phyloP scores from a whole-genome alignment of 176 grass and related monocot species.

The Melocanna baccifera region DNA sequence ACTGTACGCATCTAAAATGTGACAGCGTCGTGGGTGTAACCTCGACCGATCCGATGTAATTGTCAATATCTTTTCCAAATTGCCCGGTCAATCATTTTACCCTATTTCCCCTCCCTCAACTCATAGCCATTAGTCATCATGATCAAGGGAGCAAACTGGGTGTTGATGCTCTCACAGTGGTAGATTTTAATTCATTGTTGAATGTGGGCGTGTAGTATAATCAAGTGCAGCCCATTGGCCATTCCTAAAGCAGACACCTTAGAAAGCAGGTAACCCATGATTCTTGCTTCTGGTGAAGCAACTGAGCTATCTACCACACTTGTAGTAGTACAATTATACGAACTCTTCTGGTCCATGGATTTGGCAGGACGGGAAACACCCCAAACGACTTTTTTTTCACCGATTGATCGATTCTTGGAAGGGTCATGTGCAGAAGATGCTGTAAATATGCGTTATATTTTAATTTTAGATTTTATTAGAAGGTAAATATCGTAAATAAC shows the following conservation, averaged over 20 bases:
- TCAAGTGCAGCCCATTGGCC: constrained; percentile 6
- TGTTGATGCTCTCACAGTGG: background rate
- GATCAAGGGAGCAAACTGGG: background rate
- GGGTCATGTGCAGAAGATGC: too few species aligned
- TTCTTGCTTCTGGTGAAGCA: constrained; percentile 7
- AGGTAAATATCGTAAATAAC: too few species aligned
- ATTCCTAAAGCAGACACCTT: constrained; percentile 9
- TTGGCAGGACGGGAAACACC: background rate
- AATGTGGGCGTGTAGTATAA: constrained; percentile 20
- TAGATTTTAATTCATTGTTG: background rate
- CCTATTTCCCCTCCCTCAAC: background rate
- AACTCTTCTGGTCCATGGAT: background rate
- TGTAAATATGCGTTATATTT: too few species aligned
- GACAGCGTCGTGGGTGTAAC: background rate
- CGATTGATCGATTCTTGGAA: too few species aligned
- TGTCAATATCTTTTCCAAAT: background rate
- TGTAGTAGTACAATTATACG: too few species aligned
- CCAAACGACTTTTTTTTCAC: background rate
- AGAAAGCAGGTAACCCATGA: background rate
- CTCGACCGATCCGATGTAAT: background rate
- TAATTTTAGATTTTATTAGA: too few species aligned
- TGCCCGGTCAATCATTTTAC: background rate
- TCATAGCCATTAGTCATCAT: background rate
- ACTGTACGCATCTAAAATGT: background rate
- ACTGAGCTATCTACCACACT: background rate